Evolutionary conservation across 371 early-diverging fungal genomes (phyloP), one percentile per base, ranked within the genome.

Genomic region (Rhizomucor pusillus): DNA sequence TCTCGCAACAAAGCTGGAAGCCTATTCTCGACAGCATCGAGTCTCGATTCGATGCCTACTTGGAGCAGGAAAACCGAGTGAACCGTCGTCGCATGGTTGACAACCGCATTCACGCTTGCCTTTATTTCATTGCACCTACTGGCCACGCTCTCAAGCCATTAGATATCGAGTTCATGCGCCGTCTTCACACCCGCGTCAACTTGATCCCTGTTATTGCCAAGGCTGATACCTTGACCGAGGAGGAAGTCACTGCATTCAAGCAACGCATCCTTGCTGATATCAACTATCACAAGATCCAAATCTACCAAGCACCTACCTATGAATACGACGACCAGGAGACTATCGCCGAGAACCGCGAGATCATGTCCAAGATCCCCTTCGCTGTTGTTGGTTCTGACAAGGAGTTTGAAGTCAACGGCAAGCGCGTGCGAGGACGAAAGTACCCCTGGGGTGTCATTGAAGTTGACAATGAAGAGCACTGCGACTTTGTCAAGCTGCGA

Each of bases 181-280:
- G 89, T 56, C 79, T 98, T 47, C 92, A 92, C 60, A 89, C 90
- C 43, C 86, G 91, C 63, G 97, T 96, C 65, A 98, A 98, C 75
- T 80, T 98, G 60, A 93, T 99, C 62, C 99, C 99, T 14, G 91
- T 99, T 35, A 94, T 99, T 66, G 93, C 99, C 62, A 98, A 99
- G 67, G 87, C 97, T 14, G 99, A 99, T 65, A 97, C 95, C 43
- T 79, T 99, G 73, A 99, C 99, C 41, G 86, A 91, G 54, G 92
- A 93, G 46, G 99, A 99, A 81, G 82, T 99, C 40, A 84, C 76
- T 60, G 77, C 80, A 5, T 95, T 97, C 80, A 99, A 99, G 85
- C 72, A 84, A 66, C 79, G 94, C 62, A 94, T 99, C 54, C 71
- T 93, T 60, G 90, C 92, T 54, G 95, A 98, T 74, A 92, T 99